These are phyloP conservation scores for Chernovozyma aurita DNA, from an alignment of 1,139 yeast species.

Conservation along the genomic window DNA sequence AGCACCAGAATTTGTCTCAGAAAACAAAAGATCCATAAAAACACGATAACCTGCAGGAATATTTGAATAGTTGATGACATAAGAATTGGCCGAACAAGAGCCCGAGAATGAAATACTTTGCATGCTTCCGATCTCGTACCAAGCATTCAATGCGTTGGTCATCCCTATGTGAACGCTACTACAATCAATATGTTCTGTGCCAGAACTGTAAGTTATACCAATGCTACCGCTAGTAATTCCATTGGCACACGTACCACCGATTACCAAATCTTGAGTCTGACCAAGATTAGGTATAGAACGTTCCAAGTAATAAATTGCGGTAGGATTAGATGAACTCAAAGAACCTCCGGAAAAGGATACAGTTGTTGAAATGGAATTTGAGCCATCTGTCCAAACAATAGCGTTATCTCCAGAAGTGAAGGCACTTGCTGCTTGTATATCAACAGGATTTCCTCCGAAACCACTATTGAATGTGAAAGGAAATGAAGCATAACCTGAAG, in stretches of 20 bases:
- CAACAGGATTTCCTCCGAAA: conserved; percentile 15
- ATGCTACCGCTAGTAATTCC: conserved; percentile 23
- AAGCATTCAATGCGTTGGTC: conserved; percentile 19
- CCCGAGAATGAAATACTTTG: conserved; percentile 8
- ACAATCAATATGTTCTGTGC: conserved; percentile 19
- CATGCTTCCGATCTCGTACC: conserved; percentile 16
- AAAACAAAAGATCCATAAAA: conserved; percentile 18
- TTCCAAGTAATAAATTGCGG: conserved; percentile 3
- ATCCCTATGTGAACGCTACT: conserved; percentile 16
- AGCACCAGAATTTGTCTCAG: conserved; percentile 4
- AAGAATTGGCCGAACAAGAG: conserved; percentile 14
- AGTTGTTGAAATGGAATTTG: conserved; percentile 13
- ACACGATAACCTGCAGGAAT: conserved; percentile 31
- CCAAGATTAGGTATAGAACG: conserved; percentile 16
- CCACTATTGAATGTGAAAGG: conserved; percentile 29
- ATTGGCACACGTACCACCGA: conserved; percentile 19
- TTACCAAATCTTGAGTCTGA: conserved; percentile 12
- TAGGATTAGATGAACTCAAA: neutral
- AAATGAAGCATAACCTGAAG: conserved; percentile 20
- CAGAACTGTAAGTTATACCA: conserved; percentile 13
- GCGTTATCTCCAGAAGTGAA: conserved; percentile 22
- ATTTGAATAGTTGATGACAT: conserved; percentile 14
- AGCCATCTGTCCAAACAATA: conserved; percentile 26
- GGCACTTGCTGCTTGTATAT: conserved; percentile 17
- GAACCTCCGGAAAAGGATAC: conserved; percentile 13